Conservation (phyloP, 176 grass and related monocot genomes). For the Guadua angustifolia region DNA sequence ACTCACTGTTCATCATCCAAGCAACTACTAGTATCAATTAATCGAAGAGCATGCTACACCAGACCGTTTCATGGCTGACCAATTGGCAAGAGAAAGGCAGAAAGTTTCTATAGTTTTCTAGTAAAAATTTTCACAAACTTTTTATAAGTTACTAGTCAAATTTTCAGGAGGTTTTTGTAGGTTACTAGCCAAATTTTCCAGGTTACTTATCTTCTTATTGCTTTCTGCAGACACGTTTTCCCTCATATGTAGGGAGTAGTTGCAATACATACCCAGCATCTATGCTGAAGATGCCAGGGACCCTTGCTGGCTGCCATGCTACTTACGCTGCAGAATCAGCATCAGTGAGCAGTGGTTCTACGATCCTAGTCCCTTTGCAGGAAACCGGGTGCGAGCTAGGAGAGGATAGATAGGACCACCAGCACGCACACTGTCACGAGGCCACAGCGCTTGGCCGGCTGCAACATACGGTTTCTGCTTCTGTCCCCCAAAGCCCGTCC, state of each 20-base stretch:
- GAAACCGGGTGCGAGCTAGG: conserved; percentile 20
- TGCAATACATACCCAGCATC: neutral
- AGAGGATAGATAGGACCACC: conserved; percentile 26
- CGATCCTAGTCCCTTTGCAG: conserved; percentile 30
- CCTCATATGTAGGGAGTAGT: neutral
- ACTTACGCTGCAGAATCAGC: conserved; percentile 33
- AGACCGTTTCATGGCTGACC: neutral
- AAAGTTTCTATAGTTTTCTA: neutral
- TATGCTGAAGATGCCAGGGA: conserved; percentile 42
- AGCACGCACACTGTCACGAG: conserved; percentile 35
- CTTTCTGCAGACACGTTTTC: neutral
- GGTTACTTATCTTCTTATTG: neutral
- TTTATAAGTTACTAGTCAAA: neutral
- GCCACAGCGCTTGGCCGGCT: conserved; percentile 28
- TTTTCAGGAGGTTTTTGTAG: neutral
- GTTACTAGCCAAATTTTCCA: neutral
- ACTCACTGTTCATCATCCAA: conserved; percentile 7
- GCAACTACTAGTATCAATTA: neutral
- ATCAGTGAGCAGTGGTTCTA: conserved; percentile 38
- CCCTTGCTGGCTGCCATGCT: too few species aligned
- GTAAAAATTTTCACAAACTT: neutral
- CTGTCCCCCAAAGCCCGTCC: conserved; percentile 21
- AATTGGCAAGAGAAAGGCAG: neutral
- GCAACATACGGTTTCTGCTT: conserved; percentile 34
- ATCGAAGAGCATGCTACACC: neutral